Evolutionary conservation across 2,329 filamentous ascomycete species (phyloP).

Genomic region (Colletotrichum aenigma): DNA sequence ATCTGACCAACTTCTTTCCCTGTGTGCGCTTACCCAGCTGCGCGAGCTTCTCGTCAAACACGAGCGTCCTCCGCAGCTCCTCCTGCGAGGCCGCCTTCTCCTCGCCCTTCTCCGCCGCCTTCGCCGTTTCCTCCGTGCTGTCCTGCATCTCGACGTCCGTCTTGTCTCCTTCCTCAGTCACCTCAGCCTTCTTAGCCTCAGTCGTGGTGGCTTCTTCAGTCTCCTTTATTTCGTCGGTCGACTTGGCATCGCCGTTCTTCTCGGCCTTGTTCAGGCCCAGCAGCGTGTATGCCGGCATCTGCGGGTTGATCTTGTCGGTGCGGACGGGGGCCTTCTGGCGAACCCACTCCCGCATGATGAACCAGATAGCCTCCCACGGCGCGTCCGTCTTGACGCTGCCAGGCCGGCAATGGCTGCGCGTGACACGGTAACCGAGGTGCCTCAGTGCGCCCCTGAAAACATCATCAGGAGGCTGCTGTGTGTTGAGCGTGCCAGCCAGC

Average conservation of each 20-base stretch:
- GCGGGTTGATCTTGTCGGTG: constrained; percentile 69
- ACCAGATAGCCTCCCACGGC: constrained; percentile 88
- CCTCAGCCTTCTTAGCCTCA: constrained; percentile 9
- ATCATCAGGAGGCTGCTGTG: constrained; percentile 78
- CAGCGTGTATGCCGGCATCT: constrained; percentile 75
- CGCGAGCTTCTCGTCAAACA: constrained; percentile 82
- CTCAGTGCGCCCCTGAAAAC: constrained; percentile 81
- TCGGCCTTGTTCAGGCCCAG: constrained; percentile 50
- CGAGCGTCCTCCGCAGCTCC: constrained; percentile 61
- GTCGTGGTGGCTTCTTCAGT: background rate
- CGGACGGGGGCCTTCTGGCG: constrained; percentile 81
- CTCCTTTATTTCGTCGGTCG: background rate
- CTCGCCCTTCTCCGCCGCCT: constrained; percentile 37
- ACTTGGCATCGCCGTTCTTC: constrained; percentile 30
- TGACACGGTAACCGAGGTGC: constrained; percentile 80
- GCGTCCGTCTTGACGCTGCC: constrained; percentile 95
- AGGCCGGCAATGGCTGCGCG: constrained; percentile 85
- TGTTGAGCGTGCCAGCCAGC: constrained; percentile 79
- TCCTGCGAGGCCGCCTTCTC: constrained; percentile 24
- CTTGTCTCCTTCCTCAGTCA: constrained; percentile 18
- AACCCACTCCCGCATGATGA: constrained; percentile 91
- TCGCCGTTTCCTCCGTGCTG: constrained; percentile 23
- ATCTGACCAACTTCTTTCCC: constrained; percentile 76
- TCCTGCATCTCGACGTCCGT: constrained; percentile 35
- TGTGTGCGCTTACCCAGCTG: constrained; percentile 72